Evolutionary conservation across 768 basidiomycete genomes (phyloP).

Genomic region (Fistulinella prunicolor): DNA sequence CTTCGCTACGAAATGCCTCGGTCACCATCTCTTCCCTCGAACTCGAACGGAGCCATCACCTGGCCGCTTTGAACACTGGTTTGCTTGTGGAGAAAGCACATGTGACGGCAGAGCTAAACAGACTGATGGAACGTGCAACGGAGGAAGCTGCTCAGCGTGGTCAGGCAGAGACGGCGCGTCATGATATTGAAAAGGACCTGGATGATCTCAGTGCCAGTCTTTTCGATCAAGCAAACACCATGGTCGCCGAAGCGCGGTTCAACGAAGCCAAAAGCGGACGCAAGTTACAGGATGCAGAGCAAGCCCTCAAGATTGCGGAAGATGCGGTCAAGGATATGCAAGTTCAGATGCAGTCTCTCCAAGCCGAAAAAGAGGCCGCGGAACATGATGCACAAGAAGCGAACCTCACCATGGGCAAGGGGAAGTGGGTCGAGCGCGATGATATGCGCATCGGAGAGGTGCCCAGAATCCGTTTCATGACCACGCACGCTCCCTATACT

Average conservation of each 20-base stretch:
- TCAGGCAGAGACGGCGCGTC: conserved; percentile 80
- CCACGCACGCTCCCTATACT: conserved; percentile 69
- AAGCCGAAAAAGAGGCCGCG: conserved; percentile 61
- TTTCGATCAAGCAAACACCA: conserved; percentile 91
- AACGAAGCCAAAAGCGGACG: conserved; percentile 63
- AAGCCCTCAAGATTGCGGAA: conserved; percentile 77
- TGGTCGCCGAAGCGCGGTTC: conserved; percentile 94
- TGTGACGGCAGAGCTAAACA: conserved; percentile 87
- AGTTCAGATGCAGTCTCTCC: conserved; percentile 73
- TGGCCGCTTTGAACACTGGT: conserved; percentile 87
- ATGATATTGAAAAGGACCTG: conserved; percentile 87
- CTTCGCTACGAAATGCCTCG: conserved; percentile 55
- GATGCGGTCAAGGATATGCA: conserved; percentile 85
- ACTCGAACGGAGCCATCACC: conserved; percentile 80
- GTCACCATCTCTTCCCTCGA: conserved; percentile 78
- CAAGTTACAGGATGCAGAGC: conserved; percentile 74
- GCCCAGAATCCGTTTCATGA: conserved; percentile 48
- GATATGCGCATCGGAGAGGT: conserved; percentile 26
- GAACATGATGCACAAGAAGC: conserved; percentile 53
- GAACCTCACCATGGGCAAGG: conserved; percentile 56
- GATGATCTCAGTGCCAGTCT: conserved; percentile 90
- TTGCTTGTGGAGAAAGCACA: conserved; percentile 88
- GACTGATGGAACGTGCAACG: conserved; percentile 92
- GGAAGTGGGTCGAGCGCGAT: conserved; percentile 58
- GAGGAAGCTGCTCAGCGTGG: conserved; percentile 91